phyloP scores from a whole-genome alignment of 2,329 filamentous ascomycete genomes.

The Graphilbum sp. region DNA sequence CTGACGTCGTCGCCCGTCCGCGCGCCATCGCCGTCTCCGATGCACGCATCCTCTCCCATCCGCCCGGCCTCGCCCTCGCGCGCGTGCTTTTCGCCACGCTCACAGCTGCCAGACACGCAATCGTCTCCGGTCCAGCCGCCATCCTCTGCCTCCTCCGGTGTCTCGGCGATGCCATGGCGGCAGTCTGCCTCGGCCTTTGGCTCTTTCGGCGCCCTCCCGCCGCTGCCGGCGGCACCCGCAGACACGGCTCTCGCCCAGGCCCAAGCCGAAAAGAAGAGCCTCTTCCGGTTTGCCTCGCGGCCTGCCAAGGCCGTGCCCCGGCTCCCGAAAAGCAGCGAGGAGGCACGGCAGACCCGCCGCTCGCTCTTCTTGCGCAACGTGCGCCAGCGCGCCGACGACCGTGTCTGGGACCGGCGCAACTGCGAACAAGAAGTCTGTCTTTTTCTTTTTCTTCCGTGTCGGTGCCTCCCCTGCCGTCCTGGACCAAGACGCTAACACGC shows the following conservation, averaged over 20 bases:
- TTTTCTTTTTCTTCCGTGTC: not conserved
- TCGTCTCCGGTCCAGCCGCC: conserved; percentile 25
- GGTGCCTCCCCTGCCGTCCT: too few species aligned
- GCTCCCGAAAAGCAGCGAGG: conserved; percentile 42
- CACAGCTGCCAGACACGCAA: conserved; percentile 19
- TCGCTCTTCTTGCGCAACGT: conserved; percentile 55
- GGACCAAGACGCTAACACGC: too few species aligned
- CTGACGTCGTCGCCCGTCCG: conserved; percentile 43
- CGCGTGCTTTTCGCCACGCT: not conserved
- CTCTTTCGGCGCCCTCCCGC: not conserved
- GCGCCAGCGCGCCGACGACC: conserved; percentile 42
- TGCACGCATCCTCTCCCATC: conserved; percentile 18
- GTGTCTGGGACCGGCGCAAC: conserved; percentile 40
- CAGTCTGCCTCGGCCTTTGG: too few species aligned
- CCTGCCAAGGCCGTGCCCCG: conserved; percentile 43
- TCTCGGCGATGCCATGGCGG: too few species aligned
- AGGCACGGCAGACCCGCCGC: conserved; percentile 45
- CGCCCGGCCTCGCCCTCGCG: conserved; percentile 9
- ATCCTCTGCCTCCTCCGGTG: conserved; percentile 10
- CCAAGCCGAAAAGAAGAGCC: not conserved
- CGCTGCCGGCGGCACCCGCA: not conserved
- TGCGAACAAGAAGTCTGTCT: conserved; percentile 40
- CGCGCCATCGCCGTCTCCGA: conserved; percentile 7
- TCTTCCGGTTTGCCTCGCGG: conserved; percentile 35
- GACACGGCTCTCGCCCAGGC: not conserved